These are phyloP conservation scores for Aspergillus persii DNA, from an alignment of 2,329 filamentous ascomycete species.

Conservation along the genomic window DNA sequence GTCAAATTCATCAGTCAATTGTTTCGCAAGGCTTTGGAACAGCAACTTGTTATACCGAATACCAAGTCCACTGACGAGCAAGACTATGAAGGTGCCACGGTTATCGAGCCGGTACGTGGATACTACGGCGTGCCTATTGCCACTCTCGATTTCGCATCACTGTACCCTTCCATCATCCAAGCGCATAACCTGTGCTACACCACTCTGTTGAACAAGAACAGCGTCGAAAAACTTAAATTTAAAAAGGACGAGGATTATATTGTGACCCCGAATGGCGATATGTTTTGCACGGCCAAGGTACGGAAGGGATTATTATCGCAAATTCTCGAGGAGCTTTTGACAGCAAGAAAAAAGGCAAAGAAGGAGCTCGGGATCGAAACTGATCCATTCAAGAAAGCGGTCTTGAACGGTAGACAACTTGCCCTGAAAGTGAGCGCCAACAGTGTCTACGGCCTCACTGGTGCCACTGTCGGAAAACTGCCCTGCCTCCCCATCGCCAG, in stretches of 20 bases:
- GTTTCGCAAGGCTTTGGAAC: constrained; percentile 89
- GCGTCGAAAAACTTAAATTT: constrained; percentile 71
- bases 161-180: constrained; percentile 98
- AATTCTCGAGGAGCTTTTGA: constrained; percentile 88
- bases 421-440: constrained; percentile 96
- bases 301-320: constrained; percentile 90
- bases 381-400: constrained; percentile 96
- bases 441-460: constrained; percentile 95
- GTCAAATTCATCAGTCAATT: constrained; percentile 97
- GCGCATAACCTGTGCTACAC: constrained; percentile 99
- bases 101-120: constrained; percentile 89
- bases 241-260: constrained; percentile 95
- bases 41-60: constrained; percentile 93
- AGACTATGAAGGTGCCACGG: constrained; percentile 95
- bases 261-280: constrained; percentile 88
- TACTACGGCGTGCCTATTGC: constrained; percentile 96
- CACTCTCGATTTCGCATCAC: constrained; percentile 95
- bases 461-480: constrained; percentile 91
- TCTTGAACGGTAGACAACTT: constrained; percentile 93
- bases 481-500: constrained; percentile 94
- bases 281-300: constrained; percentile 83
- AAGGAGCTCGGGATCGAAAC: constrained; percentile 83
- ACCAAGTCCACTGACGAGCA: constrained; percentile 72
- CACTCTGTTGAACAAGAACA: constrained; percentile 76
- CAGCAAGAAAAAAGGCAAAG: constrained; percentile 93